A percentile compares a stretch with the other conserved stretches of the same genome.
Evolutionary conservation across 768 basidiomycete genomes (phyloP).

Genomic region (Cytidiella melzeri): DNA sequence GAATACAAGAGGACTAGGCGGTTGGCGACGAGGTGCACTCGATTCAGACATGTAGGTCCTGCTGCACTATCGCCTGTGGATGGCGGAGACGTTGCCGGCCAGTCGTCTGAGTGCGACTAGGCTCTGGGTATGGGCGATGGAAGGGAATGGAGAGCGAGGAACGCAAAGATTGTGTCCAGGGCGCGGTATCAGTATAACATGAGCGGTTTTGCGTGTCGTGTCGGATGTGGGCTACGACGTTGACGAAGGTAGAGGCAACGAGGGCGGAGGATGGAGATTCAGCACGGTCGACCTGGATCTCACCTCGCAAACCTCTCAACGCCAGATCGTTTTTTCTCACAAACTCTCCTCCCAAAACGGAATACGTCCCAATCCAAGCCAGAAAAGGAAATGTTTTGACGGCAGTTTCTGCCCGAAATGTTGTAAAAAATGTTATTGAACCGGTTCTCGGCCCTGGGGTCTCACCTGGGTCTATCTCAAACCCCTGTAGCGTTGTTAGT

Average conservation of each 20-base stretch:
- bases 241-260: constrained; percentile 10
- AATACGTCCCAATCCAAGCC: not conserved
- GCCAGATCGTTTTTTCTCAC: not conserved
- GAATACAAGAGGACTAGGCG: constrained; percentile 79
- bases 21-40: constrained; percentile 32
- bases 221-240: constrained; percentile 10
- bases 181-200: constrained; percentile 10
- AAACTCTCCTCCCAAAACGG: not conserved
- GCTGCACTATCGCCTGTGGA: constrained; percentile 11
- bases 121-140: constrained; percentile 14
- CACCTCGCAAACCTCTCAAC: not conserved
- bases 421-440: not conserved
- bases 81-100: constrained; percentile 10
- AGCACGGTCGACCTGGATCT: constrained; percentile 1
- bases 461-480: not conserved
- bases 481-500: not conserved
- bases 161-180: constrained; percentile 2
- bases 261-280: constrained; percentile 13
- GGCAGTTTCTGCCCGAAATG: not conserved
- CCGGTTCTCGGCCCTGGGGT: not conserved
- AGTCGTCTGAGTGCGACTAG: constrained; percentile 1
- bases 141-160: constrained; percentile 6
- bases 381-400: not conserved
- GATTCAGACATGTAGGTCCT: constrained; percentile 29
- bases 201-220: constrained; percentile 7